Evolutionary conservation across 2,329 filamentous ascomycete genomes (phyloP).

Genomic region (Claviceps africana): DNA sequence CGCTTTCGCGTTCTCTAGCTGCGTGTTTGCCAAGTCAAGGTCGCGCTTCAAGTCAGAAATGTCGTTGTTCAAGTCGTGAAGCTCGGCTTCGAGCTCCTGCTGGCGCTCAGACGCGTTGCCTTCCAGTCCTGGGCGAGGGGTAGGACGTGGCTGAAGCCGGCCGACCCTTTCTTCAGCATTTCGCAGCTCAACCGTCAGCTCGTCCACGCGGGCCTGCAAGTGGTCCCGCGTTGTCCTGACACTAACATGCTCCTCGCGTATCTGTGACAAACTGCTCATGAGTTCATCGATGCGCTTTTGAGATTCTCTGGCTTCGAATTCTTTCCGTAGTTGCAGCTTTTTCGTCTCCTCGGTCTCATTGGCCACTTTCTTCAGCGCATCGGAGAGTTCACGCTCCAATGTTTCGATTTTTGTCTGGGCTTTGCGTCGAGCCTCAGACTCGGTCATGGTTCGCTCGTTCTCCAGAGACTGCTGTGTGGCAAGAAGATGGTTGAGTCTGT

Average conservation of each 20-base stretch:
- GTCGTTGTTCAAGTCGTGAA: slow-evolving; percentile 71
- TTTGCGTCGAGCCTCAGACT: slow-evolving; percentile 68
- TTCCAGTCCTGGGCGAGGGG: slow-evolving; percentile 38
- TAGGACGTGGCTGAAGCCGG: slow-evolving; percentile 67
- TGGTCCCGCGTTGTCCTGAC: slow-evolving; percentile 82
- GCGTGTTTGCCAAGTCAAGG: slow-evolving; percentile 64
- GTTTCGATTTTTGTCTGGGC: slow-evolving; percentile 65
- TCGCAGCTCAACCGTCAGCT: slow-evolving; percentile 74
- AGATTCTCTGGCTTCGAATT: slow-evolving; percentile 76
- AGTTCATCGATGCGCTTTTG: slow-evolving; percentile 91
- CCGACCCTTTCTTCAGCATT: slow-evolving; percentile 79
- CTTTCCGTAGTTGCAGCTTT: slow-evolving; percentile 69
- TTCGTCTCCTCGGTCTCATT: slow-evolving; percentile 75
- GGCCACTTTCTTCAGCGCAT: slow-evolving; percentile 68
- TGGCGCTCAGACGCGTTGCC: slow-evolving; percentile 31
- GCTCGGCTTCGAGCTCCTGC: slow-evolving; percentile 42
- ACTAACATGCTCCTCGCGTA: slow-evolving; percentile 73
- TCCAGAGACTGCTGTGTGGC: slow-evolving; percentile 75
- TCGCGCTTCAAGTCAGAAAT: slow-evolving; percentile 78
- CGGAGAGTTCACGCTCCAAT: slow-evolving; percentile 64
- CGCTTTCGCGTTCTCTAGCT: slow-evolving; percentile 66
- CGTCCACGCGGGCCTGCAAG: slow-evolving; percentile 75
- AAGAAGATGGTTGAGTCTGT: slow-evolving; percentile 68
- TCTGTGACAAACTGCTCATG: slow-evolving; percentile 61
- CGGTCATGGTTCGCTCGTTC: slow-evolving; percentile 78